Conservation (phyloP, 2,329 filamentous ascomycete genomes). For the Trichoderma citrinoviride region DNA sequence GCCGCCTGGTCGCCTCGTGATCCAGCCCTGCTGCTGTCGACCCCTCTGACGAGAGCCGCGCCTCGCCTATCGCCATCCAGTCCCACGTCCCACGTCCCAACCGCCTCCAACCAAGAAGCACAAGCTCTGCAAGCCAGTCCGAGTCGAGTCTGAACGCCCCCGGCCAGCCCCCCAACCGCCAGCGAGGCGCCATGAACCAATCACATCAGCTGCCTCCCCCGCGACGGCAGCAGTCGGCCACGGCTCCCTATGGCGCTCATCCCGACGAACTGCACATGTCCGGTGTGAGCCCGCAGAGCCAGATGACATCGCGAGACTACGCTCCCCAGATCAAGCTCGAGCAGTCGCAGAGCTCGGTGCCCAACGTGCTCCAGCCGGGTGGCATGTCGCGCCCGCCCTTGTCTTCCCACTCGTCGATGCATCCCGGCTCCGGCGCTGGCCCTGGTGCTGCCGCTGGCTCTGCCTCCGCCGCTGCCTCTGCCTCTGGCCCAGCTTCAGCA, state of each 20-base stretch:
- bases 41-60: constrained; percentile 5
- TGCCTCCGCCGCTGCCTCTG: constrained; percentile 32
- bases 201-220: constrained; percentile 39
- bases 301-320: constrained; percentile 50
- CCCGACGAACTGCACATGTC: constrained; percentile 58
- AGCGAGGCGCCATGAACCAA: constrained; percentile 39
- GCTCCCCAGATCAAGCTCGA: constrained; percentile 53
- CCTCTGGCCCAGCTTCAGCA: constrained; percentile 30
- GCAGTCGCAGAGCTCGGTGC: constrained; percentile 46
- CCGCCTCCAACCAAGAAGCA: neutral
- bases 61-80: constrained; percentile 19
- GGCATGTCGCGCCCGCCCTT: constrained; percentile 42
- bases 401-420: constrained; percentile 47
- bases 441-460: constrained; percentile 30
- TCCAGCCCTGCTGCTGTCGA: constrained; percentile 17
- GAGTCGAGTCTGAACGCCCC: neutral
- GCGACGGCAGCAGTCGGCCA: constrained; percentile 30
- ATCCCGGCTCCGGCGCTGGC: constrained; percentile 27
- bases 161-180: constrained; percentile 13
- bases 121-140: constrained; percentile 1
- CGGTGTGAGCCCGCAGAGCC: constrained; percentile 44
- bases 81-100: constrained; percentile 1
- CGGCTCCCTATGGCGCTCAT: constrained; percentile 31
- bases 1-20: constrained; percentile 22
- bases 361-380: constrained; percentile 59